A percentile compares a stretch with the other conserved stretches of the same genome.
Conservation (phyloP, 805 yeast species). For the Hemisphaericaspora nanyangensis region DNA sequence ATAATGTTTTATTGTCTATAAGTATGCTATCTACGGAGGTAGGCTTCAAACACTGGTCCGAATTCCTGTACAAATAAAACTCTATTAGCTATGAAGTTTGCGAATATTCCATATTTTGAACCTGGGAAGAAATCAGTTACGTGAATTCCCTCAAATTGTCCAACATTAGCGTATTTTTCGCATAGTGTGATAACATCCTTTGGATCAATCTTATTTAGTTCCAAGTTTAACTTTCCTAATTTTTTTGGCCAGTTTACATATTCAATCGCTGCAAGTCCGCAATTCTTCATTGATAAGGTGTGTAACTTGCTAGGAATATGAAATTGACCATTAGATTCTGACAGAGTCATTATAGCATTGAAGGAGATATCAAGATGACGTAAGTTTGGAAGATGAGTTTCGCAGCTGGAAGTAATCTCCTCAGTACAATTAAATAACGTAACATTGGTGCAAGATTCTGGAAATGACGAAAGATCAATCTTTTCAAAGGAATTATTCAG, state of each 20-base stretch:
- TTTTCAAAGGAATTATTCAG: not conserved
- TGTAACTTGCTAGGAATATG: not conserved
- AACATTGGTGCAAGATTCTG: not conserved
- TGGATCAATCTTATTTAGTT: not conserved
- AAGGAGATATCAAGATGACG: not conserved
- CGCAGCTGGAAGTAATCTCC: not conserved
- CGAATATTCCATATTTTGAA: not conserved
- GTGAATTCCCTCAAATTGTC: not conserved
- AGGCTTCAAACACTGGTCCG: not conserved
- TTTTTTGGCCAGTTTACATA: not conserved
- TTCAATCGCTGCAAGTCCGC: not conserved
- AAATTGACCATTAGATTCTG: not conserved
- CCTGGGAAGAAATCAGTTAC: not conserved
- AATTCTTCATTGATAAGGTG: not conserved
- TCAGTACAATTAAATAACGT: not conserved
- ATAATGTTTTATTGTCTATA: too few relatives aligned
- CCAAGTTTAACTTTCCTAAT: not conserved
- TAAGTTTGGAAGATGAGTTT: not conserved
- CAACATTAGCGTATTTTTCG: not conserved
- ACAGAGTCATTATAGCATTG: not conserved
- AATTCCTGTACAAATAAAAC: not conserved
- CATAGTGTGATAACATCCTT: not conserved
- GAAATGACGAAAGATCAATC: constrained; percentile 1
- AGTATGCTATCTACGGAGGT: not conserved
- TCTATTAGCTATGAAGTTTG: not conserved